Evolutionary conservation across 2,329 filamentous ascomycete species (phyloP).

Genomic region (Cladosporium sp.): DNA sequence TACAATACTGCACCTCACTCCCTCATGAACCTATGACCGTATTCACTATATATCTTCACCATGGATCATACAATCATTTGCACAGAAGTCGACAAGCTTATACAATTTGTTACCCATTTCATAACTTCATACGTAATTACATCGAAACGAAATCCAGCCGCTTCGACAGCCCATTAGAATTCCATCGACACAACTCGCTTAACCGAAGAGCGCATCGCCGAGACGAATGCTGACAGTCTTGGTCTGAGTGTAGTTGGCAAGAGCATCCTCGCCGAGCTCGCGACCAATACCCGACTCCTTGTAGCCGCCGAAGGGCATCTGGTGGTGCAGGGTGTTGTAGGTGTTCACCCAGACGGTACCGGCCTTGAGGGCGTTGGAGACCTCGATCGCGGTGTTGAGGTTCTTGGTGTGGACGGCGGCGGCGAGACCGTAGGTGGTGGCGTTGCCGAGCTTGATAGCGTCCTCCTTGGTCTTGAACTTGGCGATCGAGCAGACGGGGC

Average conservation of each 20-base stretch:
- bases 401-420: conserved; percentile 40
- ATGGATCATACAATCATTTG: background rate
- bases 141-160: conserved; percentile 2
- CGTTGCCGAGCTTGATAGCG: conserved; percentile 35
- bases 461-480: conserved; percentile 38
- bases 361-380: conserved; percentile 38
- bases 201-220: conserved; percentile 49
- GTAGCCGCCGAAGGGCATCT: conserved; percentile 34
- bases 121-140: conserved; percentile 18
- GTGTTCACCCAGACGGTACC: conserved; percentile 45
- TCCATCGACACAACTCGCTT: conserved; percentile 18
- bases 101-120: conserved; percentile 9
- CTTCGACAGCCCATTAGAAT: background rate
- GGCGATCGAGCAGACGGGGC: conserved; percentile 38
- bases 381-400: conserved; percentile 37
- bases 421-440: conserved; percentile 40
- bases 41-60: background rate
- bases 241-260: conserved; percentile 18
- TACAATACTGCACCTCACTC: background rate
- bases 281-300: conserved; percentile 35
- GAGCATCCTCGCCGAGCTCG: conserved; percentile 25
- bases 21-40: too few species aligned
- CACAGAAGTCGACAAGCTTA: conserved; percentile 1
- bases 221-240: conserved; percentile 47
- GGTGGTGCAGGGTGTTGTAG: conserved; percentile 38